These are phyloP conservation scores for Sporopachydermia cereana DNA, from an alignment of 1,139 yeast genomes.

Conservation along the genomic window DNA sequence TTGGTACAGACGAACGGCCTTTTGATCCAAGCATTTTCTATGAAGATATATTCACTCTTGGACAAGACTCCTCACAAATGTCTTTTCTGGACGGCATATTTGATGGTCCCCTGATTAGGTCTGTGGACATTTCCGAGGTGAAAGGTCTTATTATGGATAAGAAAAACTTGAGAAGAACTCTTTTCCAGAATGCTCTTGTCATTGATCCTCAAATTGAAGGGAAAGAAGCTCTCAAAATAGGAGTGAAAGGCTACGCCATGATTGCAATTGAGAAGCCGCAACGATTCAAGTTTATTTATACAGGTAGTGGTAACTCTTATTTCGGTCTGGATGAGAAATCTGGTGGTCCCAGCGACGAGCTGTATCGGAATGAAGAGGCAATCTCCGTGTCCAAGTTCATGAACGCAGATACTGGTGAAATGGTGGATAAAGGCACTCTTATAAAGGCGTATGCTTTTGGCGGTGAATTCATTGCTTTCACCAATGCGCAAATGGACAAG, in stretches of 20 bases:
- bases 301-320: conserved; percentile 37
- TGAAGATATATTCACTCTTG: conserved; percentile 24
- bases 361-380: conserved; percentile 2
- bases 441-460: conserved; percentile 34
- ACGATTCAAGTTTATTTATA: conserved; percentile 36
- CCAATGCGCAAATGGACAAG: conserved; percentile 24
- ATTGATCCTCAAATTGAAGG: conserved; percentile 28
- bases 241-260: conserved; percentile 63
- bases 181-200: conserved; percentile 48
- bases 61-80: conserved; percentile 3
- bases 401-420: conserved; percentile 34
- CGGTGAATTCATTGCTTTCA: conserved; percentile 30
- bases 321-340: conserved; percentile 39
- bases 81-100: conserved; percentile 15
- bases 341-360: conserved; percentile 12
- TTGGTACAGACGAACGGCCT: conserved; percentile 26
- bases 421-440: conserved; percentile 26
- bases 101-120: conserved; percentile 29
- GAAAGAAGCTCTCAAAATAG: conserved; percentile 33
- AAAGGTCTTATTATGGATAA: conserved; percentile 40
- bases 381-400: conserved; percentile 10
- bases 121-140: conserved; percentile 36
- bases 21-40: conserved; percentile 47
- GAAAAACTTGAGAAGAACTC: conserved; percentile 50
- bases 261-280: conserved; percentile 41